These are phyloP conservation scores for rapeseed (Brassica napus) DNA, from an alignment of 345 rosid genomes.

Conservation along the genomic window DNA sequence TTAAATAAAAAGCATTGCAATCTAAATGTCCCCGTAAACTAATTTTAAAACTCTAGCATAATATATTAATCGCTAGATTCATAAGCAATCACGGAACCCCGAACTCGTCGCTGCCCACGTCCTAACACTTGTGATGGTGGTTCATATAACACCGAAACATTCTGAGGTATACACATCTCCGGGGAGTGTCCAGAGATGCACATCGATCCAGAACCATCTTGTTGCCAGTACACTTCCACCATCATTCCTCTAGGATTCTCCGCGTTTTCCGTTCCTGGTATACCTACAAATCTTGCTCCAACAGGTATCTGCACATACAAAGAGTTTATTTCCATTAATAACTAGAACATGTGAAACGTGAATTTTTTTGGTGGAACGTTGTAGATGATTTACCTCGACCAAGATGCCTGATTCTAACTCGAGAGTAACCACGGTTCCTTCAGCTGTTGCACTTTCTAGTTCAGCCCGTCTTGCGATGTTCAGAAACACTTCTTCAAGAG, in stretches of 20 bases:
- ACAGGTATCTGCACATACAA: conserved; percentile 60
- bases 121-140: conserved; percentile 38
- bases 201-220: conserved; percentile 77
- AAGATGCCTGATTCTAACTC: conserved; percentile 62
- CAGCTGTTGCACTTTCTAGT: conserved; percentile 79
- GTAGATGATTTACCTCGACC: conserved; percentile 52
- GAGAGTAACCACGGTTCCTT: conserved; percentile 63
- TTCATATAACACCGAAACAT: conserved; percentile 27
- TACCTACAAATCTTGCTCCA: conserved; percentile 73
- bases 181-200: conserved; percentile 77
- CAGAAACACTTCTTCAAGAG: conserved; percentile 93
- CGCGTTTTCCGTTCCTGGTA: conserved; percentile 66
- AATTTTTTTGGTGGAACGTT: neutral
- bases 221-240: conserved; percentile 92
- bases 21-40: neutral
- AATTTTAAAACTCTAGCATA: neutral
- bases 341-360: neutral
- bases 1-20: neutral
- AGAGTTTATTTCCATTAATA: conserved; percentile 5
- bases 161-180: conserved; percentile 40
- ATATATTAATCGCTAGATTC: conserved; percentile 17
- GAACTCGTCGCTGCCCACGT: conserved; percentile 32
- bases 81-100: conserved; percentile 40
- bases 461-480: conserved; percentile 88
- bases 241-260: conserved; percentile 69